Evolutionary conservation across 805 yeast genomes (phyloP), one percentile per base, ranked within the genome.

Genomic region (Ogataea methanolica): DNA sequence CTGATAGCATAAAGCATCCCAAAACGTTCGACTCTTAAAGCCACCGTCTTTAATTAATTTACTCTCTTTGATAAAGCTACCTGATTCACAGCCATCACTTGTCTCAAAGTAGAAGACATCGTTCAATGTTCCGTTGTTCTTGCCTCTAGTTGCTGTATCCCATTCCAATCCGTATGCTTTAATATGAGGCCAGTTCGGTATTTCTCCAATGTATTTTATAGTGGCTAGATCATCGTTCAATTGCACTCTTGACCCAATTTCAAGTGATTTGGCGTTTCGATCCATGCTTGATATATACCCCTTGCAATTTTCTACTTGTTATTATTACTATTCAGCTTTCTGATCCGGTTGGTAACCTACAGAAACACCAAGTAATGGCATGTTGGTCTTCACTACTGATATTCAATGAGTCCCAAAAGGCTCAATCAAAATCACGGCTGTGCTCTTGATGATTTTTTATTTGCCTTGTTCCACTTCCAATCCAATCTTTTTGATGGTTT

Each of bases 121-220:
- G 19, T 76, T 69, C 26, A 79, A 50, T 1, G 60, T 48, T 0
- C 98, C 98, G 51, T 76, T 68, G 61, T 90, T 80, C 56, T 83
- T 88, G 1, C 97, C 97, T 34, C 89, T 70, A 0, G 50, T 46
- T 0, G 74, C 65, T 40, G 80, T 70, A 61, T 91, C 97, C 97
- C 97, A 91, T 62, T 91, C 96, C 4, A 91, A 73, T 0, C 97
- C 97, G 14, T 78, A 63, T 0, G 92, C 89, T 1, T 53, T 37
- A 0, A 63, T 68, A 9, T 62, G 60, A 0, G 78, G 75, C 96
- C 96, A 89, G 12, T 68, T 71, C 0, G 82, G 80, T 0, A 89
- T 65, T 3, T 43, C 39, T 0, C 96, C 97, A 2, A 75, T 58
- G 56, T 61, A 90, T 43, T 74, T 67, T 2, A 90, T 73, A 0